Percentiles rank a stretch among this genome's conserved stretches.
phyloP scores from a whole-genome alignment of 2,329 filamentous ascomycete species.

The Beauveria sp. region DNA sequence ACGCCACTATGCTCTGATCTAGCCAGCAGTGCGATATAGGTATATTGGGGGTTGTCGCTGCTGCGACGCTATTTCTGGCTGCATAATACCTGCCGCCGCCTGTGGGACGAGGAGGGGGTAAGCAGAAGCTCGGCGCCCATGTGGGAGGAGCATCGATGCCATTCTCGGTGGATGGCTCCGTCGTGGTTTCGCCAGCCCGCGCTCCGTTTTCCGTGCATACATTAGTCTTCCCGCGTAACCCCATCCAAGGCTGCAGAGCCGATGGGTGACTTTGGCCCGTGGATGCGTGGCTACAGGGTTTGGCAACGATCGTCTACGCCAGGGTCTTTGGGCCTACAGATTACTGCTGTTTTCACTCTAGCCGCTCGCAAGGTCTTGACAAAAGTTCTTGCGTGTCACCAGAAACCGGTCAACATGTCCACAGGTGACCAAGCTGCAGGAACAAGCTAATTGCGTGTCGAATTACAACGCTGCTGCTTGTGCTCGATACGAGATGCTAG shows the following conservation, averaged over 20 bases:
- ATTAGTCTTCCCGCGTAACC: slow-evolving; percentile 12
- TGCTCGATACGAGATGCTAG: too few species aligned
- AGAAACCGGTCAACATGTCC: neutral
- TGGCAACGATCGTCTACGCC: slow-evolving; percentile 7
- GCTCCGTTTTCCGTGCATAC: slow-evolving; percentile 10
- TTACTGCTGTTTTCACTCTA: neutral
- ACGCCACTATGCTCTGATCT: neutral
- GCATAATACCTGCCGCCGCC: neutral
- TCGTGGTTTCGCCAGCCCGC: slow-evolving; percentile 6
- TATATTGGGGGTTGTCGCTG: neutral
- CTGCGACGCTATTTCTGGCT: neutral
- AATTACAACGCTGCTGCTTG: neutral
- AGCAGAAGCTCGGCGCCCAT: slow-evolving; percentile 10
- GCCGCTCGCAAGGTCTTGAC: neutral
- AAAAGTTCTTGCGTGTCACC: neutral
- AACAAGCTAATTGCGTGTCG: neutral
- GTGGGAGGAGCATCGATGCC: slow-evolving; percentile 3
- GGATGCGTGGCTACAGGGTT: slow-evolving; percentile 5
- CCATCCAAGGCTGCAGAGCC: slow-evolving; percentile 9
- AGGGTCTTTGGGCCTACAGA: neutral
- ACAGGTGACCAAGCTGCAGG: neutral
- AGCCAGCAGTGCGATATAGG: neutral
- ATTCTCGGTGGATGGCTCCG: slow-evolving; percentile 10
- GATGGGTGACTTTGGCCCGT: neutral
- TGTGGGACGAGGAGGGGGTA: neutral